Base-by-base conservation (phyloP, 306 rosid genomes). In the Rosa rugosa region DNA sequence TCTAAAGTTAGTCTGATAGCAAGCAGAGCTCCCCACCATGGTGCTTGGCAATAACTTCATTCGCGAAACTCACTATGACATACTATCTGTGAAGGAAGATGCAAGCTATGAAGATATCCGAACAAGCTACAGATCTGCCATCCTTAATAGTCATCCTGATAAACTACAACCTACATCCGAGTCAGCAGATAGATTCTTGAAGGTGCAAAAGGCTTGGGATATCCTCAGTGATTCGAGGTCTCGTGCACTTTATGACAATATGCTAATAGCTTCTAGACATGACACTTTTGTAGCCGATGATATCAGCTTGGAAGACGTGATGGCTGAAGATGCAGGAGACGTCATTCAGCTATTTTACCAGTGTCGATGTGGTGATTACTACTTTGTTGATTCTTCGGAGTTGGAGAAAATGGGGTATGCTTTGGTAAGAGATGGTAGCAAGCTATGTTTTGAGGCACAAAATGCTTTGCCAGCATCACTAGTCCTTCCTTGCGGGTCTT, bases 151-250 rank as follows among this genome's bases (percentile, higher is more conserved):
- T 69, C 98, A 92, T 81, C 98, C 97, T 36, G 99, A 95, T 84
- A 91, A 95, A 75, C 78, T 85, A 63, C 83, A 83, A 81, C 82
- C 82, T 70, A 57, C 47, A 8, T 68, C 79, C 0, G 88, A 84
- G 70, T 54, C n/a, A 2, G 88, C 79, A 77, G 94, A 88, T 12
- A 84, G 85, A 67, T 95, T 91, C 82, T 87, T 90, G 69, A 87
- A 83, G 87, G 97, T 91, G 27, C 98, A 92, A 47, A 91, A 90
- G 89, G 98, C 98, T 71, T 95, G 99, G 99, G 98, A 92, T 84
- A 70, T 88, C 77, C 94, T 95, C 23, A 54, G 94, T 65, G 57
- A 90, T 83, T 79, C 89, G 0, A 86, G 62, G 41, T 88, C 89
- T 9, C 91, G 98, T 0, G 84, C 81, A 18, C 79, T 80, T 31